These are phyloP conservation scores for Zygoascus bituminiphila DNA, from an alignment of 805 yeast species.

Conservation along the genomic window DNA sequence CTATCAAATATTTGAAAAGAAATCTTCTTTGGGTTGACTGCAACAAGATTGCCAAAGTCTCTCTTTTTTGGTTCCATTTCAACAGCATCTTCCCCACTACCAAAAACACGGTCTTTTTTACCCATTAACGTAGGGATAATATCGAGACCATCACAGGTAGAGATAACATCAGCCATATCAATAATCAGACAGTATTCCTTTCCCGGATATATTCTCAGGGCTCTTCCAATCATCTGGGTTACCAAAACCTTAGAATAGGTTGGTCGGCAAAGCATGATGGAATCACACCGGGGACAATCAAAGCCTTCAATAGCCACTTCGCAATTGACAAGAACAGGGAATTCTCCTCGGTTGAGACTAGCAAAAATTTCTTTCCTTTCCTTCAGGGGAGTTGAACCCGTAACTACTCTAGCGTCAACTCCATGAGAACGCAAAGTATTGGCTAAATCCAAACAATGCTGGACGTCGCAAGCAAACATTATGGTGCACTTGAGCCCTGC, in stretches of 20 bases:
- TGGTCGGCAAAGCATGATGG: conserved; percentile 70
- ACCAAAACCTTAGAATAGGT: conserved; percentile 64
- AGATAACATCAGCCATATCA: conserved; percentile 58
- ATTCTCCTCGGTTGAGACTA: conserved; percentile 52
- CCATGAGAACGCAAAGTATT: conserved; percentile 49
- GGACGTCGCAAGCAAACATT: conserved; percentile 68
- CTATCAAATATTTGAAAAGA: conserved; percentile 7
- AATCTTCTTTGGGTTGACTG: not conserved
- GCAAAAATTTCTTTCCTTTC: conserved; percentile 46
- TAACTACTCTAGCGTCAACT: conserved; percentile 60
- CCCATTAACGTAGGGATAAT: not conserved
- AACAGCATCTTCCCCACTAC: not conserved
- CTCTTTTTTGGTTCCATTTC: not conserved
- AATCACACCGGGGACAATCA: conserved; percentile 83
- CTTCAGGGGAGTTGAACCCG: conserved; percentile 50
- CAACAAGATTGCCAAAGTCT: not conserved
- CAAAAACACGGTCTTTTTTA: not conserved
- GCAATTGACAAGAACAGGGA: conserved; percentile 76
- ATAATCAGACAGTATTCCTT: conserved; percentile 65
- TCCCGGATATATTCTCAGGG: conserved; percentile 54
- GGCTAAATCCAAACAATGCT: conserved; percentile 52
- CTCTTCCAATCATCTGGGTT: conserved; percentile 88
- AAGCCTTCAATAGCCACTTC: conserved; percentile 92
- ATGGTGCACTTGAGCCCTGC: conserved; percentile 49
- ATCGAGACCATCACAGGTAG: not conserved